Conservation (phyloP, 805 yeast species). For the Wickerhamiella dianesei region DNA sequence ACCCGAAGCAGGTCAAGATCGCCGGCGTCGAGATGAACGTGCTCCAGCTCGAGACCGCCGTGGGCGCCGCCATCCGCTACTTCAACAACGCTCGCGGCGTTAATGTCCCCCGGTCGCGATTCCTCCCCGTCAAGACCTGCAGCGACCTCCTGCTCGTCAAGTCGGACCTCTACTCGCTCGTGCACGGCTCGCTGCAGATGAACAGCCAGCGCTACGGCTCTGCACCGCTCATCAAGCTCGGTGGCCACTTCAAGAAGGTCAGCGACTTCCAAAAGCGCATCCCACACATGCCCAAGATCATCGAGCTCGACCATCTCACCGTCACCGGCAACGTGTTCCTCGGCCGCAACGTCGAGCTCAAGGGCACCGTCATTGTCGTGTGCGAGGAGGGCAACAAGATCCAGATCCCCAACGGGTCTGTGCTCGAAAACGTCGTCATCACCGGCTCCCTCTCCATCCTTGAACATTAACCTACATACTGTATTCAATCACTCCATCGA, state of each 20-base stretch:
- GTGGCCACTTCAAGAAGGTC: slow-evolving; percentile 93
- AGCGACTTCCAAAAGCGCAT: slow-evolving; percentile 79
- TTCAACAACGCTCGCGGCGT: slow-evolving; percentile 93
- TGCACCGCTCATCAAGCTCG: slow-evolving; percentile 88
- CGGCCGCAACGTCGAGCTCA: slow-evolving; percentile 80
- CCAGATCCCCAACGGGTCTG: slow-evolving; percentile 93
- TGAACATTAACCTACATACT: slow-evolving; percentile 46
- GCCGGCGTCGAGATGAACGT: slow-evolving; percentile 74
- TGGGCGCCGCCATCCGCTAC: slow-evolving; percentile 97
- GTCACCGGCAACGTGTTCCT: slow-evolving; percentile 91
- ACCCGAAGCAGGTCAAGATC: slow-evolving; percentile 65
- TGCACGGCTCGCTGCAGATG: slow-evolving; percentile 79
- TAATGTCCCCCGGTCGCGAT: slow-evolving; percentile 94
- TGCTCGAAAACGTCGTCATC: slow-evolving; percentile 90
- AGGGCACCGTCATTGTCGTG: slow-evolving; percentile 95
- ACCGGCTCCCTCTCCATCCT: slow-evolving; percentile 92
- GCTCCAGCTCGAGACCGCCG: slow-evolving; percentile 94
- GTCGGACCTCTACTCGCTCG: slow-evolving; percentile 81
- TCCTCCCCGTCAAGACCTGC: slow-evolving; percentile 95
- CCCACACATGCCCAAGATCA: slow-evolving; percentile 88
- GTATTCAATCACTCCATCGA: too few species aligned
- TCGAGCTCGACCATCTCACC: slow-evolving; percentile 93
- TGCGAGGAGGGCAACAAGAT: slow-evolving; percentile 94
- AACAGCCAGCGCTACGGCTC: slow-evolving; percentile 81
- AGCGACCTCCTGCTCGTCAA: slow-evolving; percentile 89